These are phyloP conservation scores for Holtermanniella nyarrowii DNA, from an alignment of 768 basidiomycete species.

Conservation along the genomic window DNA sequence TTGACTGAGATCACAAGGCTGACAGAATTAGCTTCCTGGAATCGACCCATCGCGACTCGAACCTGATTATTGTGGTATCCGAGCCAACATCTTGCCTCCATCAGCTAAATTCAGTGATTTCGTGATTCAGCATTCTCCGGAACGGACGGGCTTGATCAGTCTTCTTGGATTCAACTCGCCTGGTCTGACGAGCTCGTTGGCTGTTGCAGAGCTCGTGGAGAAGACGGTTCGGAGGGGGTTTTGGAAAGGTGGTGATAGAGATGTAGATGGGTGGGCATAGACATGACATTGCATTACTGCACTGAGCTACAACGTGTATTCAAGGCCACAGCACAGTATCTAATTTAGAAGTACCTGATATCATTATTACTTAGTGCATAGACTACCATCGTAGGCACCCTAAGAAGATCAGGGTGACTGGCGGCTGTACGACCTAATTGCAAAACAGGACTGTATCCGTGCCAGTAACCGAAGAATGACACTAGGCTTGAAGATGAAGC, in stretches of 20 bases:
- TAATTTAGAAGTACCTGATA: too few relatives aligned
- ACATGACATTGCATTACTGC: background rate
- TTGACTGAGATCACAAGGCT: background rate
- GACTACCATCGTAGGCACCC: too few relatives aligned
- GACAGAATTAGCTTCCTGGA: constrained; percentile 24
- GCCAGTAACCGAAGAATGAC: too few relatives aligned
- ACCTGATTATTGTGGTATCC: constrained; percentile 40
- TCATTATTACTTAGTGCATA: too few relatives aligned
- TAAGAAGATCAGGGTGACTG: too few relatives aligned
- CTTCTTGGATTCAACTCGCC: constrained; percentile 86
- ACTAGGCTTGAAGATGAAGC: too few relatives aligned
- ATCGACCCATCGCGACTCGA: constrained; percentile 24
- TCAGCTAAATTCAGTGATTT: constrained; percentile 76
- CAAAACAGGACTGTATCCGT: too few relatives aligned
- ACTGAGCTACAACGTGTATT: too few relatives aligned
- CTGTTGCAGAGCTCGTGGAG: constrained; percentile 73
- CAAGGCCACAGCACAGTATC: too few relatives aligned
- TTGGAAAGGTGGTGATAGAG: constrained; percentile 7
- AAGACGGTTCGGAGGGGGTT: constrained; percentile 39
- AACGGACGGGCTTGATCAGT: constrained; percentile 53
- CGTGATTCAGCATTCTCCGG: constrained; percentile 48
- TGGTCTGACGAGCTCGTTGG: constrained; percentile 75
- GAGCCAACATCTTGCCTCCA: constrained; percentile 76
- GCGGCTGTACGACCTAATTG: too few relatives aligned
- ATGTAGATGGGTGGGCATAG: background rate